Evolutionary conservation across 352 stramenopile genomes (phyloP).

Genomic region (Globisporangium emineosum): DNA sequence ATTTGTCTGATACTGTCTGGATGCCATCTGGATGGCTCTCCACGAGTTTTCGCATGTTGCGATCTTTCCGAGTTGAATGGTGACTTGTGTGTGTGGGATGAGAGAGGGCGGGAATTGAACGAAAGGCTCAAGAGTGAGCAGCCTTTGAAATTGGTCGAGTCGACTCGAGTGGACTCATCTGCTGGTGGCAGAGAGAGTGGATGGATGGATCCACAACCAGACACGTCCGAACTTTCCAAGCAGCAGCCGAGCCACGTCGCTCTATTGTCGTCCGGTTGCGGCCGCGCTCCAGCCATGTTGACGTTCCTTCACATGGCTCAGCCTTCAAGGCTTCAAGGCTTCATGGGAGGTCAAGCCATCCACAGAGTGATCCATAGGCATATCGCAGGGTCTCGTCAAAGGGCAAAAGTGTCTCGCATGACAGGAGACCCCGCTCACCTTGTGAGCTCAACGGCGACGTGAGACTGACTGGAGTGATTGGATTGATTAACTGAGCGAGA

Average conservation of each 20-base stretch:
- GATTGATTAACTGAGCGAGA: neutral
- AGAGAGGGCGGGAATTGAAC: neutral
- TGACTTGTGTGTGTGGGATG: neutral
- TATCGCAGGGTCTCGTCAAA: neutral
- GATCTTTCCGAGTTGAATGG: neutral
- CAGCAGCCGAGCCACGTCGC: conserved; percentile 4
- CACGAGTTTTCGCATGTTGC: neutral
- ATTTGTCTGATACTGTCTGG: neutral
- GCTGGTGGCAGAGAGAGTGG: neutral
- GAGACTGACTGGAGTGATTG: neutral
- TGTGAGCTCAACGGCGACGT: neutral
- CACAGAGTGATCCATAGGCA: neutral
- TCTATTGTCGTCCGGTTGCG: conserved; percentile 2
- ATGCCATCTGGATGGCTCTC: neutral
- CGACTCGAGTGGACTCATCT: neutral
- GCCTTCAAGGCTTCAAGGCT: neutral
- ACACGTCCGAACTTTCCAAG: conserved; percentile 3
- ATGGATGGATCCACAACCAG: neutral
- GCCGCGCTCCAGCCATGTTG: neutral
- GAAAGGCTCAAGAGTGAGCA: neutral
- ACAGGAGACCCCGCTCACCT: neutral
- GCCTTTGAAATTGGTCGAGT: neutral
- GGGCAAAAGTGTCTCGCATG: neutral
- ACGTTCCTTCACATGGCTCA: neutral
- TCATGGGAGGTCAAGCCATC: too few relatives aligned